Percentiles rank a stretch among this genome's conserved stretches.
phyloP scores from a whole-genome alignment of 2,329 filamentous ascomycete genomes.

The Aschersonia sp. region DNA sequence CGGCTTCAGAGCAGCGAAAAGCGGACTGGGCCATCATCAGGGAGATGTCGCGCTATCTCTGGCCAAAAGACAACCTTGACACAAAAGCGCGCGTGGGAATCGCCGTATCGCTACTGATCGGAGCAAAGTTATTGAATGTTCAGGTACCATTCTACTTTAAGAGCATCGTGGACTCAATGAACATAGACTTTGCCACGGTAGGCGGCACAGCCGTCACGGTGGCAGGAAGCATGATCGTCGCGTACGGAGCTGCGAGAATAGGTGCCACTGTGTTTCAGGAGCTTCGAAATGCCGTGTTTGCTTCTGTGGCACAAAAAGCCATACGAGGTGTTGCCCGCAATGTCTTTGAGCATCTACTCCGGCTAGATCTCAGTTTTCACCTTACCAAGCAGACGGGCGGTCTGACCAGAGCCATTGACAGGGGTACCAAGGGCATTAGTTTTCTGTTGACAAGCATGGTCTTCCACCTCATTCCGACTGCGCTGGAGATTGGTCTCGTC shows the following conservation, averaged over 20 bases:
- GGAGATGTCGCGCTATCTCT: slow-evolving; percentile 91
- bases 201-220: slow-evolving; percentile 85
- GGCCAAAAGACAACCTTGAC: slow-evolving; percentile 65
- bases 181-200: slow-evolving; percentile 73
- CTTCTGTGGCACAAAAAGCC: slow-evolving; percentile 90
- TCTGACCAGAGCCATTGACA: slow-evolving; percentile 82
- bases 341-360: slow-evolving; percentile 81
- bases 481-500: slow-evolving; percentile 85
- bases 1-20: slow-evolving; percentile 78
- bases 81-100: slow-evolving; percentile 76
- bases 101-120: slow-evolving; percentile 70
- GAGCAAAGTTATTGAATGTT: slow-evolving; percentile 90
- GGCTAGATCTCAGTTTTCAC: slow-evolving; percentile 86
- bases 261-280: slow-evolving; percentile 86
- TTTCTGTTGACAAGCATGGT: slow-evolving; percentile 97
- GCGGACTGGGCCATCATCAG: slow-evolving; percentile 98
- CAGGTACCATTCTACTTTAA: slow-evolving; percentile 99
- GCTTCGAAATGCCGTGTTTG: slow-evolving; percentile 88
- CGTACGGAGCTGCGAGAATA: slow-evolving; percentile 79
- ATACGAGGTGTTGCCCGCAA: slow-evolving; percentile 83
- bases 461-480: slow-evolving; percentile 89
- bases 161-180: slow-evolving; percentile 94
- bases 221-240: slow-evolving; percentile 84
- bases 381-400: slow-evolving; percentile 89
- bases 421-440: slow-evolving; percentile 96